Evolutionary conservation across 2,329 filamentous ascomycete species (phyloP).

Genomic region (Elsinoe ampelina): DNA sequence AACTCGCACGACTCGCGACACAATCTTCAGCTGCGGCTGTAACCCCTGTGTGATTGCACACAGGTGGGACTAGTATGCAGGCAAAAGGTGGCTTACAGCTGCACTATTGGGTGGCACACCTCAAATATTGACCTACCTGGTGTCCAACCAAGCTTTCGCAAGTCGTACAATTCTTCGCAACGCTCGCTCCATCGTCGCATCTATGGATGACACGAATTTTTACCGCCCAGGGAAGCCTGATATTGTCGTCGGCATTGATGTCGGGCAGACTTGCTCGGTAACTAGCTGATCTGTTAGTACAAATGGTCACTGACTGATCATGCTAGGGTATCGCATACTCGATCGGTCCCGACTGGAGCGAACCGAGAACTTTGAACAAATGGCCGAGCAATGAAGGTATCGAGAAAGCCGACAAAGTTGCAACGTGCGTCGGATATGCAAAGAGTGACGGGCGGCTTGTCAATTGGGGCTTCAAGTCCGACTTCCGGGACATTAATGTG

Average conservation of each 20-base stretch:
- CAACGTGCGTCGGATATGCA: slow-evolving; percentile 9
- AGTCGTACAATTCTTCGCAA: too few relatives aligned
- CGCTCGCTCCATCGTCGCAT: too few relatives aligned
- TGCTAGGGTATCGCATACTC: slow-evolving; percentile 14
- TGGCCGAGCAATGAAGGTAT: slow-evolving; percentile 11
- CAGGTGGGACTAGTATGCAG: too few relatives aligned
- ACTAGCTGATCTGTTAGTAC: slow-evolving; percentile 13
- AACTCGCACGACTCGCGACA: too few relatives aligned
- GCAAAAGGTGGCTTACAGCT: too few relatives aligned
- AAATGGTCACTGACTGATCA: not conserved
- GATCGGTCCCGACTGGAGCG: slow-evolving; percentile 14
- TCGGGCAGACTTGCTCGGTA: slow-evolving; percentile 16
- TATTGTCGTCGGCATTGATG: slow-evolving; percentile 17
- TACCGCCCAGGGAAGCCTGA: slow-evolving; percentile 12
- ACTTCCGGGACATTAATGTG: not conserved
- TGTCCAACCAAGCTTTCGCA: too few relatives aligned
- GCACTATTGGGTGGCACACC: too few relatives aligned
- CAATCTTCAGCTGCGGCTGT: too few relatives aligned
- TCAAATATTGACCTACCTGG: too few relatives aligned
- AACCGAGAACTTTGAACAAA: slow-evolving; percentile 5
- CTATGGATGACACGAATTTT: too few relatives aligned
- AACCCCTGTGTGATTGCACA: too few relatives aligned
- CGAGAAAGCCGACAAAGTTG: slow-evolving; percentile 14
- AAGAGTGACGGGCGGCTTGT: not conserved
- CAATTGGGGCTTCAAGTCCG: slow-evolving; percentile 13